phyloP scores from a whole-genome alignment of 306 rosid species.

The Aeschynomene evenia region DNA sequence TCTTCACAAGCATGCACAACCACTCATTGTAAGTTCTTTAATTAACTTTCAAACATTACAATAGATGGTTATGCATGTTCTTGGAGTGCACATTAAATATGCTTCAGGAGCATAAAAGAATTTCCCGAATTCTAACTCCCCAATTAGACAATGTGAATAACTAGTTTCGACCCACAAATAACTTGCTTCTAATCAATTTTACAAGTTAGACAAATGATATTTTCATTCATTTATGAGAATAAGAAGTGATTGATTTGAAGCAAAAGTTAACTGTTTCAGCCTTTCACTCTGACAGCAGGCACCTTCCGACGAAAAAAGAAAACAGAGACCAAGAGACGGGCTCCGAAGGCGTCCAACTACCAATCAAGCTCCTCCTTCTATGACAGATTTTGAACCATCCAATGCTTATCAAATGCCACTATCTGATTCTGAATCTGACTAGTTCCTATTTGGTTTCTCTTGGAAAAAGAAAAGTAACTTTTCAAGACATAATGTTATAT shows the following conservation, averaged over 20 bases:
- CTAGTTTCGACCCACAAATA: background rate
- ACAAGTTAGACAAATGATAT: background rate
- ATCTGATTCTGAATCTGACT: conserved; percentile 74
- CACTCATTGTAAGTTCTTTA: no score
- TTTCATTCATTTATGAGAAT: background rate
- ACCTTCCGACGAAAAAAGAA: conserved; percentile 43
- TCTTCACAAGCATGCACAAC: no score
- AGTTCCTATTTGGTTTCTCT: conserved; percentile 28
- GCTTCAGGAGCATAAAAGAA: no score
- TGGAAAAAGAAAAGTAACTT: conserved; percentile 1
- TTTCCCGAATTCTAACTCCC: no score
- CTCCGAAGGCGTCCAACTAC: conserved; percentile 29
- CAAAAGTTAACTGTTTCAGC: background rate
- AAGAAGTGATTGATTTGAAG: background rate
- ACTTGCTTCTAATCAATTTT: background rate
- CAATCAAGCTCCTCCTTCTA: conserved; percentile 41
- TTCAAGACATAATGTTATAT: conserved; percentile 11
- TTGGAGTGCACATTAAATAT: no score
- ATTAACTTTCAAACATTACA: no score
- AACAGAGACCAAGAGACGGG: conserved; percentile 41
- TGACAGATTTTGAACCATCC: conserved; percentile 67
- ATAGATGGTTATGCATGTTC: no score
- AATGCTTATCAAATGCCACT: conserved; percentile 64
- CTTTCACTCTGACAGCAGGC: conserved; percentile 31
- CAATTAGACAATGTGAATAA: background rate